A percentile compares a stretch with the other conserved stretches of the same genome.
Evolutionary conservation across 495 filamentous ascomycete genomes (phyloP).

Genomic region (Oidiodendron maius): DNA sequence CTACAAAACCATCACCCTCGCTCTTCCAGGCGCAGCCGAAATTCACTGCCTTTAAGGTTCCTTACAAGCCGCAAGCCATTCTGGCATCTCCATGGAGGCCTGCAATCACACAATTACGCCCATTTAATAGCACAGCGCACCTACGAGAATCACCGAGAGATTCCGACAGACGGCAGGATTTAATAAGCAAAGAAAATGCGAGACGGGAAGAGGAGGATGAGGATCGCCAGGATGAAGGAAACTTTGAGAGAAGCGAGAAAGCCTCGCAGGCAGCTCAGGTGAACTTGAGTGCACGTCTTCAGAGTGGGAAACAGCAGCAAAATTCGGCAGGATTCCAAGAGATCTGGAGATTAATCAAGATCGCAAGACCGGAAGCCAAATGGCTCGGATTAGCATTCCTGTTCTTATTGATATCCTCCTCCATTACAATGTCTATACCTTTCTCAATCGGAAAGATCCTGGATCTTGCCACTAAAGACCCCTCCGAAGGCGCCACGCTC

Average conservation of each 20-base stretch:
- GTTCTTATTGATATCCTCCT: conserved; percentile 79
- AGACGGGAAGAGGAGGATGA: conserved; percentile 22
- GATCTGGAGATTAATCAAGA: conserved; percentile 81
- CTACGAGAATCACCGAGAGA: conserved; percentile 14
- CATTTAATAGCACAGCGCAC: conserved; percentile 17
- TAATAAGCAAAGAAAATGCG: conserved; percentile 19
- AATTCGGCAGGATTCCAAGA: conserved; percentile 65
- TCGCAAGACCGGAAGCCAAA: conserved; percentile 77
- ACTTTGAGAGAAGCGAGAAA: conserved; percentile 47
- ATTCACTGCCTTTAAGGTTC: neutral
- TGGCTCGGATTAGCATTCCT: conserved; percentile 75
- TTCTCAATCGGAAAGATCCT: conserved; percentile 95
- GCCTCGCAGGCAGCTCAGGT: conserved; percentile 83
- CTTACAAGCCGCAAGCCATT: neutral
- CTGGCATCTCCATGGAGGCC: conserved; percentile 19
- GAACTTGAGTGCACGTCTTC: conserved; percentile 82
- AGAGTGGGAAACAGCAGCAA: conserved; percentile 49
- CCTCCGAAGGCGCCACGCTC: conserved; percentile 46
- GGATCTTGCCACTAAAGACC: conserved; percentile 68
- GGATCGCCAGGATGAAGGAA: conserved; percentile 8
- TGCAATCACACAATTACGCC: conserved; percentile 19
- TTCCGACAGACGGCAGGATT: conserved; percentile 21
- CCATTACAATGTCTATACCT: conserved; percentile 89
- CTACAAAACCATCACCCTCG: conserved; percentile 1
- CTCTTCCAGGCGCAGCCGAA: neutral